Evolutionary conservation across 495 filamentous ascomycete species (phyloP), one percentile per base, ranked within the genome.

Genomic region (Lophiotrema nucula): DNA sequence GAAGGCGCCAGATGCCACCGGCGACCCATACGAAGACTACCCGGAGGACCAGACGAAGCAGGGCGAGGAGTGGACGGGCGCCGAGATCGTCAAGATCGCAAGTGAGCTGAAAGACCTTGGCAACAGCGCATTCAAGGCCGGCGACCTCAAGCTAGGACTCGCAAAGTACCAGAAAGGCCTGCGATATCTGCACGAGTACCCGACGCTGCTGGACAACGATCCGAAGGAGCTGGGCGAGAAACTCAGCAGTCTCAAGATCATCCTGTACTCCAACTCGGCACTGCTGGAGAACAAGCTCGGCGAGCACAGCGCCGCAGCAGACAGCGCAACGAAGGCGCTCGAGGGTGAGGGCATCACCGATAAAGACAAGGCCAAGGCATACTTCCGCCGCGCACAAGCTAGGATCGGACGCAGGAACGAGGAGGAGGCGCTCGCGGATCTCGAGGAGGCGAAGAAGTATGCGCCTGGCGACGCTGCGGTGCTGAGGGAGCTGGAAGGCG

Each of bases 161-260:
- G 88, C 88, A 38, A 99, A 99, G 77, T 99, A 99, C 76, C 88
- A 95, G 73, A 99, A 99, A 76, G 92, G 83, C n/a, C 73, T 99
- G 51, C 87, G 93, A 60, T 99, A 97, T 68, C 74, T 97, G 56
- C 89, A 91, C 70, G 91, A 97, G 74, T 88, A 93, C 69, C 86
- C 89, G 11, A 83, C 84, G 46, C 73, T 85, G 19, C 72, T 68
- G 16, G 84, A 90, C 16, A 74, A 78, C 1, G 89, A 91, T 57
- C 76, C 85, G 31, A 75, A 78, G 37, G 88, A 90, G 41, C 77
- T 88, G 28, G 81, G 80, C 43, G 68, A 75, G 45, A 76, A 88
- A 66, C 74, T 96, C 55, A 83, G 83, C 62, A 75, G 83, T 22
- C 78, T 99, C 33, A 84, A 87, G 46, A 89, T 92, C 67, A 80